Conservation (phyloP, 257 asterid species). For the Ligustrum vulgare region DNA sequence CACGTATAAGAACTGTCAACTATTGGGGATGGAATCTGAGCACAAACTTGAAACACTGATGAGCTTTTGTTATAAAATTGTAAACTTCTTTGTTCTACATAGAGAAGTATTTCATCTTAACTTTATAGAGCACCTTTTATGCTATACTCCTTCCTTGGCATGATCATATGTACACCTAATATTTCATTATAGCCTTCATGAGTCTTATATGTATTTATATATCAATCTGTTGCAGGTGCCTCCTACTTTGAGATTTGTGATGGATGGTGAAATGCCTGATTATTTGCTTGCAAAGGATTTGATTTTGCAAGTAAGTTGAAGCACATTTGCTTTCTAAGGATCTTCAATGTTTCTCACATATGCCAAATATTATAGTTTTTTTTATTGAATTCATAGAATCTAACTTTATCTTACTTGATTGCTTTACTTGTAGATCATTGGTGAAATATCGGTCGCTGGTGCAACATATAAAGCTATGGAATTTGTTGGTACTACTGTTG, state of each 20-base stretch:
- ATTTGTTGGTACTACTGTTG: constrained; percentile 88
- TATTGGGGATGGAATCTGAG: neutral
- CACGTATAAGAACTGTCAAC: neutral
- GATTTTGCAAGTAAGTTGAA: constrained; percentile 80
- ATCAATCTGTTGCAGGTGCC: constrained; percentile 67
- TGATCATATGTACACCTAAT: neutral
- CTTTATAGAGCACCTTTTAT: neutral
- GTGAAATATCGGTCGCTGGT: constrained; percentile 98
- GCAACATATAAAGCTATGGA: constrained; percentile 99
- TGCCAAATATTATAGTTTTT: neutral
- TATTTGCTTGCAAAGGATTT: constrained; percentile 94
- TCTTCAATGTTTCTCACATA: neutral
- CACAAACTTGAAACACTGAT: neutral
- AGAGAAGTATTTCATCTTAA: neutral
- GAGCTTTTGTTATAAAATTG: neutral
- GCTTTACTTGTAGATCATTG: constrained; percentile 98
- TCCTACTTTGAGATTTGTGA: constrained; percentile 85
- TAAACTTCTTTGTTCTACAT: neutral
- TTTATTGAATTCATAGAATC: neutral
- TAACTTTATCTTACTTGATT: no score
- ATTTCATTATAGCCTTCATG: neutral
- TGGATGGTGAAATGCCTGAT: constrained; percentile 97
- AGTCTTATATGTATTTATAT: constrained; percentile 8
- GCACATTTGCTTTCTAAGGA: neutral
- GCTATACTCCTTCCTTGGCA: neutral